phyloP scores from a whole-genome alignment of 2,329 filamentous ascomycete species.

The Fusarium marasasianum region DNA sequence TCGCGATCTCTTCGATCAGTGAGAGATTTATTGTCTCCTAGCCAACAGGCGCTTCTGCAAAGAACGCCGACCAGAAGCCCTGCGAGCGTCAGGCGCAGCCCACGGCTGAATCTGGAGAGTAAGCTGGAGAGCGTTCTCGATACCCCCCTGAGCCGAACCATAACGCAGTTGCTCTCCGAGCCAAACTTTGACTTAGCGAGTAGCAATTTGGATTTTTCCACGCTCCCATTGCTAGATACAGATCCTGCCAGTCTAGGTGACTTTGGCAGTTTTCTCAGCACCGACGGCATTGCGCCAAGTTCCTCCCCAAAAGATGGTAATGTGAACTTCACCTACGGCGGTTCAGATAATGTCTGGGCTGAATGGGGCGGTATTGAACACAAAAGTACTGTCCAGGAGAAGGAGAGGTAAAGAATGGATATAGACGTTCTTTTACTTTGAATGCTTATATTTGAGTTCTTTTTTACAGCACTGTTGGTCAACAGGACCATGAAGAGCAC shows the following conservation, averaged over 20 bases:
- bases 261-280: constrained; percentile 59
- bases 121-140: constrained; percentile 53
- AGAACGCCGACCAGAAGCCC: constrained; percentile 59
- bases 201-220: constrained; percentile 56
- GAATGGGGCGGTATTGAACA: constrained; percentile 43
- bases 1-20: constrained; percentile 64
- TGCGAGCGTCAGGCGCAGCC: constrained; percentile 54
- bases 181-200: constrained; percentile 56
- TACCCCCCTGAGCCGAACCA: constrained; percentile 69
- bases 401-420: constrained; percentile 30
- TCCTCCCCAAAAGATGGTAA: constrained; percentile 54
- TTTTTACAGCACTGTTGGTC: constrained; percentile 30
- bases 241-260: constrained; percentile 52
- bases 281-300: constrained; percentile 58
- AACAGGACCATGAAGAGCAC: constrained; percentile 30
- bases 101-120: constrained; percentile 52
- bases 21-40: constrained; percentile 56
- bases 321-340: constrained; percentile 45
- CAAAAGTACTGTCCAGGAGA: constrained; percentile 16
- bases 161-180: constrained; percentile 72
- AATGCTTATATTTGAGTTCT: constrained; percentile 3
- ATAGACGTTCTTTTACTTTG: not conserved
- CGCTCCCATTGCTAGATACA: constrained; percentile 51
- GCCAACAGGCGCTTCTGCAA: constrained; percentile 53
- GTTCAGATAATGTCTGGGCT: constrained; percentile 42